Percentiles rank a stretch among this genome's conserved stretches.
Conservation (phyloP, 176 grass and related monocot species). For the Eremochloa ophiuroides region DNA sequence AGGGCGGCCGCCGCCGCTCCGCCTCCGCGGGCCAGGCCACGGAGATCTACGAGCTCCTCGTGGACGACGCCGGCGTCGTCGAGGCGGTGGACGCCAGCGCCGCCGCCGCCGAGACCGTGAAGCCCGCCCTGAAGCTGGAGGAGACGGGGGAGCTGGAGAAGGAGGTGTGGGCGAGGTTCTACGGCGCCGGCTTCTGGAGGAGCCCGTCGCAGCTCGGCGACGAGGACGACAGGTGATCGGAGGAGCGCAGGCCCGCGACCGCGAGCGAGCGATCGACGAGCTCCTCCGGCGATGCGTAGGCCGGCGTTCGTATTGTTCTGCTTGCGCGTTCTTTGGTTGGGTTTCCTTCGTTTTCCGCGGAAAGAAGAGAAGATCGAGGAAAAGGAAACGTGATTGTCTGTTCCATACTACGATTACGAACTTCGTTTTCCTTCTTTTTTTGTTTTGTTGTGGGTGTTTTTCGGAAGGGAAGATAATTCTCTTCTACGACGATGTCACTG, state of each 20-base stretch:
- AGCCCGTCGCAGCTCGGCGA: slow-evolving; percentile 63
- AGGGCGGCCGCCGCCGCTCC: slow-evolving; percentile 1
- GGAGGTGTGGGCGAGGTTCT: slow-evolving; percentile 73
- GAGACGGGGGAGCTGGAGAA: slow-evolving; percentile 54
- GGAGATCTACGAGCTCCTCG: slow-evolving; percentile 55
- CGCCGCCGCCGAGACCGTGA: background rate
- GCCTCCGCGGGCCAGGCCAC: slow-evolving; percentile 22
- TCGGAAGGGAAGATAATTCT: slow-evolving; percentile 25
- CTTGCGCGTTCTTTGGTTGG: background rate
- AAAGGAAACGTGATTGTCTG: background rate
- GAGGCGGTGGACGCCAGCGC: background rate
- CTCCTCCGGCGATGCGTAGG: background rate
- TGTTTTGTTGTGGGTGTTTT: background rate
- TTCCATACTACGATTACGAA: background rate
- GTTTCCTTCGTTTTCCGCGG: slow-evolving; percentile 28
- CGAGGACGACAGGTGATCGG: slow-evolving; percentile 29
- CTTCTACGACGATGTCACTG: slow-evolving; percentile 17
- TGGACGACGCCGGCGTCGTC: background rate
- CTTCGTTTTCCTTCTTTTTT: background rate
- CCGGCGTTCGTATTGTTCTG: too few species aligned
- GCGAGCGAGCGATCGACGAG: background rate
- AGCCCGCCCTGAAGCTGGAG: background rate
- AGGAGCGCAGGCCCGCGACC: background rate
- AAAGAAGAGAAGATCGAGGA: background rate
- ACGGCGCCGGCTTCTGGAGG: slow-evolving; percentile 88